These are phyloP conservation scores for Barnettozyma siamensis DNA, from an alignment of 805 yeast species.

Conservation along the genomic window DNA sequence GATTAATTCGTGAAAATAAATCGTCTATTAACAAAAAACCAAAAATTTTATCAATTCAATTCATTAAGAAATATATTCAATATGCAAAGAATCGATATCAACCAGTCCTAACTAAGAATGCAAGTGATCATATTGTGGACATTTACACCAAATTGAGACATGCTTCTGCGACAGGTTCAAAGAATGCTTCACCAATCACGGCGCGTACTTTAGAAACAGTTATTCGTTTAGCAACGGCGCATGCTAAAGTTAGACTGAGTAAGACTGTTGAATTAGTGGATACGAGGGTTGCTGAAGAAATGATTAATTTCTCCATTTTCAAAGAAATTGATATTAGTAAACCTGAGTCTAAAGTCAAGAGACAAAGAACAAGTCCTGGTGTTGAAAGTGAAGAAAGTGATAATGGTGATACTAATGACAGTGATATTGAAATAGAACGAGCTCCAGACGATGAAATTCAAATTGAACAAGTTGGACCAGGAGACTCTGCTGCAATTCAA, in stretches of 20 bases:
- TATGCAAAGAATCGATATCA: slow-evolving; percentile 85
- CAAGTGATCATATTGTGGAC: slow-evolving; percentile 74
- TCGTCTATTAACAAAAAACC: slow-evolving; percentile 30
- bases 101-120: slow-evolving; percentile 73
- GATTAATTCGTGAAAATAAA: slow-evolving; percentile 14
- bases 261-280: slow-evolving; percentile 68
- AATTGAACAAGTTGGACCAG: not conserved
- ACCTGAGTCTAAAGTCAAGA: slow-evolving; percentile 30
- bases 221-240: slow-evolving; percentile 92
- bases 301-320: slow-evolving; percentile 81
- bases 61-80: slow-evolving; percentile 86
- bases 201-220: slow-evolving; percentile 97
- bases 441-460: not conserved
- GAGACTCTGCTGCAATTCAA: not conserved
- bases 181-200: slow-evolving; percentile 88
- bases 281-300: slow-evolving; percentile 78
- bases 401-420: slow-evolving; percentile 16
- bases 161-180: slow-evolving; percentile 50
- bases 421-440: no score
- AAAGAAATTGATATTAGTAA: slow-evolving; percentile 45
- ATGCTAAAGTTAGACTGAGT: slow-evolving; percentile 90
- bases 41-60: slow-evolving; percentile 66
- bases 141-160: slow-evolving; percentile 81
- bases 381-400: slow-evolving; percentile 13
- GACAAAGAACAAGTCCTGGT: slow-evolving; percentile 17